Conservation (phyloP, 768 basidiomycete species). For the Pseudohyphozyma bogoriensis region DNA sequence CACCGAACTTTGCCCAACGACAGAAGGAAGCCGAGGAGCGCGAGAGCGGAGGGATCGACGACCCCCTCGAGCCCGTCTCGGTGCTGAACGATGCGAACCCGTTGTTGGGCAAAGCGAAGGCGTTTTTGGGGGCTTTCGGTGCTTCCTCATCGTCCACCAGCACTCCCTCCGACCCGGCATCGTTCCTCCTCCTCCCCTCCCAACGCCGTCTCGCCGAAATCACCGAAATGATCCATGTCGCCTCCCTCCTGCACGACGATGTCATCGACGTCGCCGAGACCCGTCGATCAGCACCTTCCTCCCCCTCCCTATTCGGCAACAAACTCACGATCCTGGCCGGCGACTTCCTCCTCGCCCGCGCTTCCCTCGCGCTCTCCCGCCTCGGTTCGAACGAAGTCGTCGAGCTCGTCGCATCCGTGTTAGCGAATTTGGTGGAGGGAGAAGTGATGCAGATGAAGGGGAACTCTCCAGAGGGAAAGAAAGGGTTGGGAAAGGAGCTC, state of each 20-base stretch:
- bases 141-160: conserved; percentile 41
- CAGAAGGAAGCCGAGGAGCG: conserved; percentile 50
- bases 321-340: conserved; percentile 89
- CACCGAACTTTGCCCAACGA: conserved; percentile 48
- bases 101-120: conserved; percentile 65
- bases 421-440: conserved; percentile 93
- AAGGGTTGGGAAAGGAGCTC: conserved; percentile 19
- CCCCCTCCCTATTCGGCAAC: conserved; percentile 72
- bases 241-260: conserved; percentile 83
- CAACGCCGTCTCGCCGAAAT: conserved; percentile 90
- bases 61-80: conserved; percentile 64
- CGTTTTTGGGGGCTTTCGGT: conserved; percentile 48
- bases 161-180: conserved; percentile 33
- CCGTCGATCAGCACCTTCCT: conserved; percentile 58
- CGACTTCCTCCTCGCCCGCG: conserved; percentile 87
- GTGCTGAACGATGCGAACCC: conserved; percentile 89
- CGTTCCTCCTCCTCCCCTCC: conserved; percentile 56
- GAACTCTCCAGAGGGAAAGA: conserved; percentile 28
- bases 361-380: conserved; percentile 73
- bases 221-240: conserved; percentile 95
- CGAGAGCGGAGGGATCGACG: conserved; percentile 52
- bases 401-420: conserved; percentile 81
- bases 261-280: conserved; percentile 67
- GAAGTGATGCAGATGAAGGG: conserved; percentile 69
- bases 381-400: conserved; percentile 83